Conservation (phyloP, 805 yeast species). For the Candida khao-thaluensis region DNA sequence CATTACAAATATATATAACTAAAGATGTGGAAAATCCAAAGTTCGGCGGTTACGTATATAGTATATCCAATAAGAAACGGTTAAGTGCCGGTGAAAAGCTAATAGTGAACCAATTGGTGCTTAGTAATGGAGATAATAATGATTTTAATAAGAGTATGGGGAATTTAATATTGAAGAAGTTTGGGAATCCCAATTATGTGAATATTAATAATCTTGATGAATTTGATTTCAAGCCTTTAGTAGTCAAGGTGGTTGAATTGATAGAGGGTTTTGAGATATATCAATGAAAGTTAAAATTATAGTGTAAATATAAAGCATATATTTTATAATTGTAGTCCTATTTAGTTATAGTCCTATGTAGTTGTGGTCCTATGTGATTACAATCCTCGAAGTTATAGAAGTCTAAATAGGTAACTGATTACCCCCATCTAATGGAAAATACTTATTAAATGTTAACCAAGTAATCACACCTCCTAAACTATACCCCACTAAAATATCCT, state of each 20-base stretch:
- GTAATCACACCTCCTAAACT: constrained; percentile 25
- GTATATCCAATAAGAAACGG: constrained; percentile 8
- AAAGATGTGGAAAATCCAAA: constrained; percentile 5
- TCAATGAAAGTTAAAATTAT: no score
- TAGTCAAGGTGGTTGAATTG: constrained; percentile 8
- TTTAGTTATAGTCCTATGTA: no score
- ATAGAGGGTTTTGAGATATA: constrained; percentile 2
- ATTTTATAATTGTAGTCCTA: no score
- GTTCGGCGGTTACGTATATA: constrained; percentile 17
- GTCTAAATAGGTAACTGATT: constrained; percentile 3
- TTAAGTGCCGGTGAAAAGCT: background rate
- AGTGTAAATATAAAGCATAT: no score
- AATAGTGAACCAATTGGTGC: constrained; percentile 7
- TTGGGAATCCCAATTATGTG: constrained; percentile 13
- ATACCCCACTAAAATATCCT: constrained; percentile 30
- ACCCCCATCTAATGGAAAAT: constrained; percentile 11
- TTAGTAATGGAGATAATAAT: constrained; percentile 13
- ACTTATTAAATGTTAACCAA: constrained; percentile 12
- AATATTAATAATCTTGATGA: constrained; percentile 12
- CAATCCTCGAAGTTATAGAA: no score
- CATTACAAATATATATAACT: constrained; percentile 15
- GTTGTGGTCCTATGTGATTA: no score
- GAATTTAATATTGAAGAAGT: constrained; percentile 13
- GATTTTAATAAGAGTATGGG: constrained; percentile 15
- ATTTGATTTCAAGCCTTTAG: constrained; percentile 13